phyloP scores from a whole-genome alignment of 2,329 filamentous ascomycete genomes.

The Torrubiellomyces zombiae region DNA sequence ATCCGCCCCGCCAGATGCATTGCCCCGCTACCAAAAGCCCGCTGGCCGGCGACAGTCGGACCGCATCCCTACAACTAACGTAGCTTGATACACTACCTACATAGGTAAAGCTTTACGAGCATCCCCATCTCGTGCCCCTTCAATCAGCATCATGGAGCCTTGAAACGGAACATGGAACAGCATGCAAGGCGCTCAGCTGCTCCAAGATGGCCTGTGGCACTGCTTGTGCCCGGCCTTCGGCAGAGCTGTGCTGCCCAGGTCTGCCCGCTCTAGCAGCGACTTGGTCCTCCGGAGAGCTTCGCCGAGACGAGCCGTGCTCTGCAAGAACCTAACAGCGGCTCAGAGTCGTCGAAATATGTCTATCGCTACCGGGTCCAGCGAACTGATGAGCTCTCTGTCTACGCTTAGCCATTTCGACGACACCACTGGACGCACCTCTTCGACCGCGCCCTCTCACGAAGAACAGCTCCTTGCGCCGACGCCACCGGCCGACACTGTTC shows the following conservation, averaged over 20 bases:
- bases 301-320: no score
- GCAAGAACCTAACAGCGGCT: no score
- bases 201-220: slow-evolving; percentile 44
- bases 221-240: slow-evolving; percentile 44
- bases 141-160: neutral
- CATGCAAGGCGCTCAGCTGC: slow-evolving; percentile 17
- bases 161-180: slow-evolving; percentile 1
- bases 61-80: no score
- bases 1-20: slow-evolving; percentile 14
- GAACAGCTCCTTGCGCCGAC: slow-evolving; percentile 7
- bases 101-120: no score
- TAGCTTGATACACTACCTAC: no score
- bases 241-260: no score
- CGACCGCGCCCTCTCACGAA: slow-evolving; percentile 1
- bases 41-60: no score
- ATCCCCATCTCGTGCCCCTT: no score
- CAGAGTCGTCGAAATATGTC: slow-evolving; percentile 8
- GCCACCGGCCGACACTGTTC: slow-evolving; percentile 7
- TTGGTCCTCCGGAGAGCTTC: no score
- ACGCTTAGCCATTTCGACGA: no score
- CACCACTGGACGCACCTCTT: neutral
- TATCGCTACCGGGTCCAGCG: neutral
- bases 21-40: no score
- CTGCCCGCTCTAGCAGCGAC: no score
- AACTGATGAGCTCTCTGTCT: neutral